phyloP scores from a whole-genome alignment of 2,329 filamentous ascomycete genomes.

The Didymella pomorum region DNA sequence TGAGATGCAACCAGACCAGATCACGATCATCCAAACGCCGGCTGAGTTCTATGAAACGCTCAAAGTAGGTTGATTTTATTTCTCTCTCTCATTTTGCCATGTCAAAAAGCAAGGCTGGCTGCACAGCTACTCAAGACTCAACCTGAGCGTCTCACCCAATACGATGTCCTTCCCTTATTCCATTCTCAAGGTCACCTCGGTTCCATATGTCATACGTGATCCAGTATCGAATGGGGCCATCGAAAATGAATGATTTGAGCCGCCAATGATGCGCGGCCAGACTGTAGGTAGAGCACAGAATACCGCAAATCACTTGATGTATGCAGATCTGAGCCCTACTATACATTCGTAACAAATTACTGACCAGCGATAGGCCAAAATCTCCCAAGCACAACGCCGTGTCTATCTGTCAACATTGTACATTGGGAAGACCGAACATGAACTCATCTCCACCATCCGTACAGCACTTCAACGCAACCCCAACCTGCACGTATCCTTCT shows the following conservation, averaged over 20 bases:
- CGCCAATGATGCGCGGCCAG: background rate
- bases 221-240: background rate
- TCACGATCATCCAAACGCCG: slow-evolving; percentile 80
- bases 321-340: background rate
- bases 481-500: slow-evolving; percentile 80
- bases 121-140: background rate
- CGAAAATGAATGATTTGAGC: background rate
- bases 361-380: slow-evolving; percentile 64
- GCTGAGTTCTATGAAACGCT: slow-evolving; percentile 90
- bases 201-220: background rate
- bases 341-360: background rate
- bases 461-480: slow-evolving; percentile 78
- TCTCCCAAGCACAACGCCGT: slow-evolving; percentile 76
- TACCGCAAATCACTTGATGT: background rate
- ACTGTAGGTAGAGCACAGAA: background rate
- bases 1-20: slow-evolving; percentile 80
- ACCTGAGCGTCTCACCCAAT: background rate
- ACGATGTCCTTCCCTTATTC: background rate
- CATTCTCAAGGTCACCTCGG: background rate
- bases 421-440: slow-evolving; percentile 90
- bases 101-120: background rate
- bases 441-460: slow-evolving; percentile 81
- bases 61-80: slow-evolving; percentile 67
- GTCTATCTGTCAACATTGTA: slow-evolving; percentile 97
- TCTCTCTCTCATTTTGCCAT: background rate